Percentiles rank a stretch among this genome's conserved stretches.
Evolutionary conservation across 495 filamentous ascomycete species (phyloP).

Genomic region (Aspergillus egyptiacus): DNA sequence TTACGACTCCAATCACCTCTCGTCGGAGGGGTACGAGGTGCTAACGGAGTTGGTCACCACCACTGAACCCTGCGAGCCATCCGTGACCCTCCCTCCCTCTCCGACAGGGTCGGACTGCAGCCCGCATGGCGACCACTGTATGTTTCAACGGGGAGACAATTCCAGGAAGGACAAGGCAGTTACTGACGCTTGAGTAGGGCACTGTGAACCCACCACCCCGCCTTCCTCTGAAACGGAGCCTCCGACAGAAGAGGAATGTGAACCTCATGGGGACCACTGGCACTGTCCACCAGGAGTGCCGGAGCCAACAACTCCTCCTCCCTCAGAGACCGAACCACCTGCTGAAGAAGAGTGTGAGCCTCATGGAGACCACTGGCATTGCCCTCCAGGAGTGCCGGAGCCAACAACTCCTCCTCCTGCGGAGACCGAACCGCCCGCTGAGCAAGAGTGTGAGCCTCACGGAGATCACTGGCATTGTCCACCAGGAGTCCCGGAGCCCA

Average conservation of each 20-base stretch:
- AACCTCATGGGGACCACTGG: neutral
- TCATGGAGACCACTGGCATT: neutral
- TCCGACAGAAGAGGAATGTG: neutral
- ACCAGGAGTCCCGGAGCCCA: neutral
- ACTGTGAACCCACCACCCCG: neutral
- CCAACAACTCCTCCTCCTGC: neutral
- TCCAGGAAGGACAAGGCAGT: neutral
- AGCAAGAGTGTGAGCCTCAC: neutral
- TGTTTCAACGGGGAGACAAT: neutral
- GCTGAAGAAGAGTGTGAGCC: neutral
- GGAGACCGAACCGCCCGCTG: neutral
- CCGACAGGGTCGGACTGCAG: neutral
- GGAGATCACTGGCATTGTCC: neutral
- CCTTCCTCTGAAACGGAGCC: neutral
- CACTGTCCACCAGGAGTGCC: neutral
- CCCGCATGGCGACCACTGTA: slow-evolving; percentile 1
- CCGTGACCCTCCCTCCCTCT: neutral
- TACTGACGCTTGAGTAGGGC: neutral
- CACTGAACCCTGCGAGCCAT: neutral
- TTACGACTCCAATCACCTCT: slow-evolving; percentile 1
- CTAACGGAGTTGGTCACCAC: neutral
- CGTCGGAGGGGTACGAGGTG: neutral
- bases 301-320: neutral
- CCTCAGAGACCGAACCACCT: neutral
- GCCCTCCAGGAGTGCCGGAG: neutral